Evolutionary conservation across 805 yeast genomes (phyloP), one percentile per base, ranked within the genome.

Genomic region (Komagataella mondaviorum): DNA sequence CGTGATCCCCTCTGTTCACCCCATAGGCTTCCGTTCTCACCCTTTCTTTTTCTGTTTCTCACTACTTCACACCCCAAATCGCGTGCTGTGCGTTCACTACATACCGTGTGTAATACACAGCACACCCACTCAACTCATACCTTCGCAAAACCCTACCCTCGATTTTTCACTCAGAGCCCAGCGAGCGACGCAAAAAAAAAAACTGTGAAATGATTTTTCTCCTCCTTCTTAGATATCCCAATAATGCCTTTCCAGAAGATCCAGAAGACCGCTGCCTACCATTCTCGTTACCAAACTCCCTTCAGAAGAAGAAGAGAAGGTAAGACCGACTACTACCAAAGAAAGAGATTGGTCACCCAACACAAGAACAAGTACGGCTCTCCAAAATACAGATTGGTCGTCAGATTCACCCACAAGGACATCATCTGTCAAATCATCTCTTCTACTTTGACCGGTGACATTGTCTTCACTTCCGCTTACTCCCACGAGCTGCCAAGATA

Each of bases 281-380:
- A 82, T 82, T 89, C 97, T 71, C 90, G 99, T 76, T 93, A 83
- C 96, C 99, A 93, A 82, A 93, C 99, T 74, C 97, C 98, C 63
- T 93, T 90, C 96, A 89, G 99, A 78, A 90, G 99, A 84, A 88
- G 99, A 86, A 88, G 95, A 75, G 97, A 93, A 80, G 99, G 99
- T 80, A 93, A 93, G 84, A 93, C 99, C 72, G 99, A 93, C 76
- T 93, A 90, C 95, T 93, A 90, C 84, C 96, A 93, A 76, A 90
- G 99, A 85, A 93, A 93, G 96, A 89, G 98, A 81, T 81, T 93
- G 71, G 93, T 93, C 70, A 81, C 97, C 69, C 99, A 93, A 81
- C 96, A 91, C 93, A 93, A 93, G 90, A 96, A 96, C 73, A 93
- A 93, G 83, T 93, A 93, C 95, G 84, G 82, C 85, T 73, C 96